A percentile compares a stretch with the other conserved stretches of the same genome.
Conservation (phyloP, 176 grass and related monocot genomes). For the Ensete glaucum region DNA sequence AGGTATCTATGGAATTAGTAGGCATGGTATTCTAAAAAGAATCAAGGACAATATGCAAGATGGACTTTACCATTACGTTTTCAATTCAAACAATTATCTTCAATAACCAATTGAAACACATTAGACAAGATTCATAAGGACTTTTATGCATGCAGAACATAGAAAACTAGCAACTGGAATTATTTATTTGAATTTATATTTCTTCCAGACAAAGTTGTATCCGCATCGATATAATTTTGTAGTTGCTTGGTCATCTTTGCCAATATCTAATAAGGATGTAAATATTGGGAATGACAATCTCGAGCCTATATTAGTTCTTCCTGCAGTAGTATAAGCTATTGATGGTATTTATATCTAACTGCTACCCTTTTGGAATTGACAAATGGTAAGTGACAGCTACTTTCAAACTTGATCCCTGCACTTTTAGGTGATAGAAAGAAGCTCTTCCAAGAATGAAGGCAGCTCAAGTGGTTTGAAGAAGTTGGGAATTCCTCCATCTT, state of each 20-base stretch:
- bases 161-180: too few species aligned
- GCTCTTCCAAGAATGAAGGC: constrained; percentile 19
- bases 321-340: background rate
- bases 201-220: background rate
- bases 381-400: background rate
- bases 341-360: constrained; percentile 8
- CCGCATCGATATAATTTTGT: background rate
- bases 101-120: too few species aligned
- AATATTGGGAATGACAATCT: background rate
- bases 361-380: background rate
- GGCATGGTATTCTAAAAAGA: too few species aligned
- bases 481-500: constrained; percentile 46
- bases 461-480: constrained; percentile 22
- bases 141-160: too few species aligned
- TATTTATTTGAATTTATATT: too few species aligned
- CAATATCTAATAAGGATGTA: background rate
- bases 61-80: too few species aligned
- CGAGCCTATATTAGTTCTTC: background rate
- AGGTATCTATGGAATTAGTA: too few species aligned
- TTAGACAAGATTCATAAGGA: too few species aligned
- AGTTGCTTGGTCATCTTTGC: background rate
- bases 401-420: constrained; percentile 4
- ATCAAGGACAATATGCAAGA: too few species aligned
- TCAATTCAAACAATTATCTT: too few species aligned
- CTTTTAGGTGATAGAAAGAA: constrained; percentile 32